phyloP scores from a whole-genome alignment of 306 rosid genomes.

The Fagus sylvatica region DNA sequence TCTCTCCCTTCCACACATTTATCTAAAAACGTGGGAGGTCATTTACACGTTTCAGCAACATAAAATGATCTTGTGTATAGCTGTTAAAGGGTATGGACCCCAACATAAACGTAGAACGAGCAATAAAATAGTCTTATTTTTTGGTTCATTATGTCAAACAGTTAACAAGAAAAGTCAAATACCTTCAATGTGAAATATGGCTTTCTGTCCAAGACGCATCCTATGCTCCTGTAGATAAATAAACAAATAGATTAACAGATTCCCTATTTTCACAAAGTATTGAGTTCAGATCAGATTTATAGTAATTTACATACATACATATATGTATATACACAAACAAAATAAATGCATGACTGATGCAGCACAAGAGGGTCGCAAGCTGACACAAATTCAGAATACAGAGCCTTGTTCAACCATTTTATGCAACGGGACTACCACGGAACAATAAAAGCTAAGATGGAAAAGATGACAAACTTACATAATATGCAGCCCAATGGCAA shows the following conservation, averaged over 20 bases:
- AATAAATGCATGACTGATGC: slow-evolving; percentile 3
- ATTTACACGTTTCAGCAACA: neutral
- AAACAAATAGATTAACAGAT: neutral
- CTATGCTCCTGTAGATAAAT: slow-evolving; percentile 68
- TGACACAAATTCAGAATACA: neutral
- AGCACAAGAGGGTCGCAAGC: slow-evolving; percentile 1
- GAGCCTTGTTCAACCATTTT: neutral
- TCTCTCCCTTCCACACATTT: too few relatives aligned
- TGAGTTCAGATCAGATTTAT: neutral
- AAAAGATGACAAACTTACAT: slow-evolving; percentile 57
- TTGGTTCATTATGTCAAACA: neutral
- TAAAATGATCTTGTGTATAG: neutral
- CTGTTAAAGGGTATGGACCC: neutral
- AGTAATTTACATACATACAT: neutral
- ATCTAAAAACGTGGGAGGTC: too few relatives aligned
- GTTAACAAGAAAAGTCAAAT: slow-evolving; percentile 18
- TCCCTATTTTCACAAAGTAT: neutral
- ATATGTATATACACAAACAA: too few relatives aligned
- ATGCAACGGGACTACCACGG: neutral
- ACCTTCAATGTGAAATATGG: slow-evolving; percentile 97
- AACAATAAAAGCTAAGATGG: slow-evolving; percentile 1
- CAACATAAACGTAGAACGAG: neutral
- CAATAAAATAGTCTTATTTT: neutral
- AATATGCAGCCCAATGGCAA: slow-evolving; percentile 97
- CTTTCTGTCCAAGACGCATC: slow-evolving; percentile 96